Evolutionary conservation across 2,329 filamentous ascomycete genomes (phyloP), one percentile per base, ranked within the genome.

Genomic region (Phaeophleospora eucalypticola): DNA sequence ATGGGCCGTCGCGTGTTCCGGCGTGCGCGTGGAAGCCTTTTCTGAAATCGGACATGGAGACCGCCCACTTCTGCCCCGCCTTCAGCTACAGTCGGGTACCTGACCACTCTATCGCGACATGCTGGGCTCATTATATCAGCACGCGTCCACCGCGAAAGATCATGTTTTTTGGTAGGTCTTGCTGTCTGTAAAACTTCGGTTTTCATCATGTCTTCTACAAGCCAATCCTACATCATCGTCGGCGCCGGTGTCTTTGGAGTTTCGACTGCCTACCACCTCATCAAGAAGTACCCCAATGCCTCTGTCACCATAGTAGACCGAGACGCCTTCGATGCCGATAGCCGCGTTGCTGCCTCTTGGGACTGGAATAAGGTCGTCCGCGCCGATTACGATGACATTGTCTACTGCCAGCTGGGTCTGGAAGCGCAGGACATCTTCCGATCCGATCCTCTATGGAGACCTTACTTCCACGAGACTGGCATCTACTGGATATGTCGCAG

Each of bases 291-390:
- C 48, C 69, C 69, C 3, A 54, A 64, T 36, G 68, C 68, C 21
- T 59, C 62, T 10, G 52, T 72, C 32, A 71, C 69, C 1, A 58
- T 72, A 15, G 62, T 72, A 20, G 70, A 72, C 45, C 61, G 63
- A 19, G 59, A 64, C 45, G 57, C 65, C 47, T 65, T 54, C 50
- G 59, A 63, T 32, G 59, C 58, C 7, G 46, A 66, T 44, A 57
- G 48, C 27, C 59, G 61, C 32, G 61, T 70, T 21, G 83, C 82
- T 24, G 84, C 84, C 0, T 86, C 84, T 0, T 84, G 80, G 71
- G 84, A 88, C 67, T 82, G 82, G 76, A 87, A 85, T 70, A 87
- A 86, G 65, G 81, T 85, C 20, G 75, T 87, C 14, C 80, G 83
- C 46, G 80, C 82, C 39, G 83, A 87, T 64, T 87, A 87, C 67